Evolutionary conservation across 352 stramenopile species (phyloP).

Genomic region (Globisporangium nagaii): DNA sequence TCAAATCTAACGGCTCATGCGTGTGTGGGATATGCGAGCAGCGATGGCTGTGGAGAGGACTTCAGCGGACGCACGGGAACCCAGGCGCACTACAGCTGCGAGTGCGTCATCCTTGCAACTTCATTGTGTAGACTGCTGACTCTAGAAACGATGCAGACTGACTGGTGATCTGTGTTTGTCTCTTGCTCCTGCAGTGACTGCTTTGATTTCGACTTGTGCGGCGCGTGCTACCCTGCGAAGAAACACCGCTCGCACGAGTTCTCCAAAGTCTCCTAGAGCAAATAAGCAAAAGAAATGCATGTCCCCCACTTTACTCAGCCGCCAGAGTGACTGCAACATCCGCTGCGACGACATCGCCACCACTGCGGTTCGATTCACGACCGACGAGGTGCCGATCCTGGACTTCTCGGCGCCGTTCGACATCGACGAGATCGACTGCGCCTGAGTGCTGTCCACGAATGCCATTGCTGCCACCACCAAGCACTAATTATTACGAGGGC

Average conservation of each 20-base stretch:
- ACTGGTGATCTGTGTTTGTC: neutral
- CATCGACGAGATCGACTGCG: conserved; percentile 46
- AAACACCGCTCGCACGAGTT: conserved; percentile 7
- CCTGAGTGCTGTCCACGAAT: conserved; percentile 12
- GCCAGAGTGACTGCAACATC: neutral
- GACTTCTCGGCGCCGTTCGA: conserved; percentile 32
- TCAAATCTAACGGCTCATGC: neutral
- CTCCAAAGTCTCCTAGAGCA: neutral
- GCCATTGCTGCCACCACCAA: neutral
- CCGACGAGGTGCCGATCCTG: conserved; percentile 49
- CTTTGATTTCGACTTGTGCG: conserved; percentile 33
- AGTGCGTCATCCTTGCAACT: conserved; percentile 9
- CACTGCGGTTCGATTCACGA: no score
- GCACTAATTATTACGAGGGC: conserved; percentile 11
- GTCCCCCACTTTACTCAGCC: no score
- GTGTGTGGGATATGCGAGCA: neutral
- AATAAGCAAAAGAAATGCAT: no score
- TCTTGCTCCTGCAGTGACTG: conserved; percentile 15
- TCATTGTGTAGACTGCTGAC: neutral
- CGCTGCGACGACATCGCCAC: conserved; percentile 9
- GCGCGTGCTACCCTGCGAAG: conserved; percentile 9
- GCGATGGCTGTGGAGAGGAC: conserved; percentile 5
- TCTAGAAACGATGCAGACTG: neutral
- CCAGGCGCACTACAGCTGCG: conserved; percentile 12
- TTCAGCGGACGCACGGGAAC: neutral